phyloP scores from a whole-genome alignment of 768 basidiomycete species.

The Mycena venus region DNA sequence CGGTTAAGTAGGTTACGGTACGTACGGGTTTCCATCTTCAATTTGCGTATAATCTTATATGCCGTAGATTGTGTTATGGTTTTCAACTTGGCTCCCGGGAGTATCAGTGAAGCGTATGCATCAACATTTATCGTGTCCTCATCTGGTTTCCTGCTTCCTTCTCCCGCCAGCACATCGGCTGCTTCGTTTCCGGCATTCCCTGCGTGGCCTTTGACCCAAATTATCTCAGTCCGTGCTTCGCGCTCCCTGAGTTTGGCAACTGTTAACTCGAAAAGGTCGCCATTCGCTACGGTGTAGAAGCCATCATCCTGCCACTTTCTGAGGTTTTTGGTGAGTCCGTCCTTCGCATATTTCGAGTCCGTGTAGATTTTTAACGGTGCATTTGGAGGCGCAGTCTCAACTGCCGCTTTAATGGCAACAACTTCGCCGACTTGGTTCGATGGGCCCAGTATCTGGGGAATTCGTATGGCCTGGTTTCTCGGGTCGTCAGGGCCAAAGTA shows the following conservation, averaged over 20 bases:
- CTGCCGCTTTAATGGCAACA: no score
- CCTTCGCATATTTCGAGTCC: no score
- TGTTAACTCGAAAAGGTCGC: background rate
- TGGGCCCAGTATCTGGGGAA: no score
- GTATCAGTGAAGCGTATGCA: background rate
- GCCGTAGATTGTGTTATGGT: conserved; percentile 37
- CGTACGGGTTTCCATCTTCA: no score
- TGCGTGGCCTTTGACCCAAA: conserved; percentile 44
- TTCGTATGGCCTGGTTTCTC: no score
- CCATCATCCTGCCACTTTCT: no score
- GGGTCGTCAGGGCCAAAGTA: no score
- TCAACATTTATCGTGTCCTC: conserved; percentile 16
- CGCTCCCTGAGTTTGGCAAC: background rate
- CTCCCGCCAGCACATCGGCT: conserved; percentile 38
- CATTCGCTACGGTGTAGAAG: conserved; percentile 4
- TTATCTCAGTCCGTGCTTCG: conserved; percentile 30
- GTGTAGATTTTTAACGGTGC: no score
- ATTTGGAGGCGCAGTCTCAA: no score
- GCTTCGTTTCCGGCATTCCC: conserved; percentile 37
- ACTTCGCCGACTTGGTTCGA: no score
- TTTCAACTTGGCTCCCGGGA: conserved; percentile 31
- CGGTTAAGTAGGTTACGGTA: no score
- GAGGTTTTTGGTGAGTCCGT: conserved; percentile 27
- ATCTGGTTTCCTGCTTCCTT: conserved; percentile 17
- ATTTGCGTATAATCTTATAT: no score